These are phyloP conservation scores for Trichosporon faecale DNA, from an alignment of 1,284 basidiomycete species.

Conservation along the genomic window DNA sequence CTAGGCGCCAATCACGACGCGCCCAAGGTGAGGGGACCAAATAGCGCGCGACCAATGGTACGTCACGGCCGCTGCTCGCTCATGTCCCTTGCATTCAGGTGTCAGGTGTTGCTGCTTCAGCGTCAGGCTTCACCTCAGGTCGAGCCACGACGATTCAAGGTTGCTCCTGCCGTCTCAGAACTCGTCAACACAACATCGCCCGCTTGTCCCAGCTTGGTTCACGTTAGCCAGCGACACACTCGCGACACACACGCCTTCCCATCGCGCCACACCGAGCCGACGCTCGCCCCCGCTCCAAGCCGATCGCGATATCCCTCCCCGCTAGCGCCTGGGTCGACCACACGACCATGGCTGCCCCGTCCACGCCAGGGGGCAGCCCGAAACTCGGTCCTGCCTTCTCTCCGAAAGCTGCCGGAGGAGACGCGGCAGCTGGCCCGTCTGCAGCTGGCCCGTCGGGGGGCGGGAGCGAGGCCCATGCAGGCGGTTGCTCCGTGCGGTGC, in stretches of 20 bases:
- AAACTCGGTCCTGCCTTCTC: constrained; percentile 2
- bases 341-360: neutral
- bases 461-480: constrained; percentile 38
- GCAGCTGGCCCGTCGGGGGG: neutral
- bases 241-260: neutral
- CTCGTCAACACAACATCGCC: neutral
- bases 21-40: neutral
- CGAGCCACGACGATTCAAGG: neutral
- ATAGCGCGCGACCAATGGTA: neutral
- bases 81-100: neutral
- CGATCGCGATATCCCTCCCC: neutral
- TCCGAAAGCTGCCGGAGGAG: neutral
- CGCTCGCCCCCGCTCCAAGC: neutral
- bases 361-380: neutral
- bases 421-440: neutral
- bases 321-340: neutral
- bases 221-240: neutral
- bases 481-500: constrained; percentile 31
- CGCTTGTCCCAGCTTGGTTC: neutral
- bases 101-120: neutral
- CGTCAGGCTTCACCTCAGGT: neutral
- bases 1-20: neutral
- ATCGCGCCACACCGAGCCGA: neutral
- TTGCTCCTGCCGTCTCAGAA: neutral
- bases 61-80: neutral